phyloP scores from a whole-genome alignment of 2,329 filamentous ascomycete species.

The Onygena corvina region DNA sequence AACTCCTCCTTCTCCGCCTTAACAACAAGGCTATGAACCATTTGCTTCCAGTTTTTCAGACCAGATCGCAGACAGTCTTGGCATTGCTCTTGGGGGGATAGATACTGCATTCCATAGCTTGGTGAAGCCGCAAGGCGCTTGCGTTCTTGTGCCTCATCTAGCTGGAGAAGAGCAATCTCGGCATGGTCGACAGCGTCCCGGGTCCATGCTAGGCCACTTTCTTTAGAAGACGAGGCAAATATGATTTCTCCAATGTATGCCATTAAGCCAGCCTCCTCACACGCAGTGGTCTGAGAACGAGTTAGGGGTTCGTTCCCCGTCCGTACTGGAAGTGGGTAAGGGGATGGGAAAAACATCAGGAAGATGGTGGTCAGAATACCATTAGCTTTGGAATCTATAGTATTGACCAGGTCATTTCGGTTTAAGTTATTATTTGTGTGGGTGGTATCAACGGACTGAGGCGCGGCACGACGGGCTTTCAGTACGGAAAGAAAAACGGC shows the following conservation, averaged over 20 bases:
- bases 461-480: constrained; percentile 54
- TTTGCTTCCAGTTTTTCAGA: constrained; percentile 68
- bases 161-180: constrained; percentile 47
- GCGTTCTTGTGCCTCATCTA: constrained; percentile 22
- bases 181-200: constrained; percentile 73
- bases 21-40: constrained; percentile 56
- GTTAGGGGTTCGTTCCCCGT: constrained; percentile 57
- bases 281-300: constrained; percentile 54
- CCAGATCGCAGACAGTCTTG: constrained; percentile 65
- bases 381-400: constrained; percentile 13
- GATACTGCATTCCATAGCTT: constrained; percentile 17
- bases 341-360: constrained; percentile 40
- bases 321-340: constrained; percentile 57
- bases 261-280: constrained; percentile 76
- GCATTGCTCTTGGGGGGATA: constrained; percentile 50
- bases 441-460: constrained; percentile 31
- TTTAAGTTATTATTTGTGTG: constrained; percentile 19
- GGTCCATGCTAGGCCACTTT: constrained; percentile 77
- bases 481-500: constrained; percentile 79
- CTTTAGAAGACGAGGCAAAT: constrained; percentile 53
- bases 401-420: constrained; percentile 15
- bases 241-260: constrained; percentile 91
- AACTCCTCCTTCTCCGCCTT: constrained; percentile 28
- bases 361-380: constrained; percentile 31
- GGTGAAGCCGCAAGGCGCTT: background rate